Conservation (phyloP, 1,139 yeast genomes). For the Zygoascus hellenicus region DNA sequence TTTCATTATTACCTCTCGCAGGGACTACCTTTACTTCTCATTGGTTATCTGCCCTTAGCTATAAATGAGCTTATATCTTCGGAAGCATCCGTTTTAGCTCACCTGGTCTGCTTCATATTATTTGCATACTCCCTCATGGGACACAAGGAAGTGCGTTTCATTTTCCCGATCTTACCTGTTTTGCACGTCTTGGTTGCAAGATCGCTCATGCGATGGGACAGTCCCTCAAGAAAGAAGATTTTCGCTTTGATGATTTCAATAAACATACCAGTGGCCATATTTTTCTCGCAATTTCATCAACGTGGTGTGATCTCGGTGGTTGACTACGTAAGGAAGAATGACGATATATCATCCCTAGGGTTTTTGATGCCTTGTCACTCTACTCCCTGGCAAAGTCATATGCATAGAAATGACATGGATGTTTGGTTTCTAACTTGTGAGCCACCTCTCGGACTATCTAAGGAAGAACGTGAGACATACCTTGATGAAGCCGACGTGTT, state of each 20-base stretch:
- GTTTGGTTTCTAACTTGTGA: constrained; percentile 86
- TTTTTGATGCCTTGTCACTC: constrained; percentile 95
- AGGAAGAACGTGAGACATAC: constrained; percentile 41
- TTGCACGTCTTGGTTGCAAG: constrained; percentile 37
- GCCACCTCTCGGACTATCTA: constrained; percentile 56
- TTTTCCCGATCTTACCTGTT: constrained; percentile 82
- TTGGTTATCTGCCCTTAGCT: constrained; percentile 61
- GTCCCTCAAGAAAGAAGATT: constrained; percentile 8
- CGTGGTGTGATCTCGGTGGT: constrained; percentile 75
- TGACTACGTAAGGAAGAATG: constrained; percentile 43
- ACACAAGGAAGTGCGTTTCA: constrained; percentile 89
- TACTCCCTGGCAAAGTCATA: constrained; percentile 87
- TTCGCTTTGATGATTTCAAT: constrained; percentile 31
- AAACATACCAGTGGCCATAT: constrained; percentile 44
- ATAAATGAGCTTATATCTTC: constrained; percentile 37
- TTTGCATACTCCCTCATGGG: constrained; percentile 55
- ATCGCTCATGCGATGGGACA: constrained; percentile 10
- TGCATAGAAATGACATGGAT: constrained; percentile 53
- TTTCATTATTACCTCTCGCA: constrained; percentile 82
- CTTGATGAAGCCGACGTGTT: constrained; percentile 84
- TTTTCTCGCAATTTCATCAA: constrained; percentile 66
- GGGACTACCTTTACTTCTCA: constrained; percentile 69
- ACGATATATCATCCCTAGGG: constrained; percentile 51
- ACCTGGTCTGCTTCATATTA: constrained; percentile 39
- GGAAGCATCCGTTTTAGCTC: constrained; percentile 21